These are phyloP conservation scores for Melampsora americana DNA, from an alignment of 1,284 basidiomycete genomes.

Conservation along the genomic window DNA sequence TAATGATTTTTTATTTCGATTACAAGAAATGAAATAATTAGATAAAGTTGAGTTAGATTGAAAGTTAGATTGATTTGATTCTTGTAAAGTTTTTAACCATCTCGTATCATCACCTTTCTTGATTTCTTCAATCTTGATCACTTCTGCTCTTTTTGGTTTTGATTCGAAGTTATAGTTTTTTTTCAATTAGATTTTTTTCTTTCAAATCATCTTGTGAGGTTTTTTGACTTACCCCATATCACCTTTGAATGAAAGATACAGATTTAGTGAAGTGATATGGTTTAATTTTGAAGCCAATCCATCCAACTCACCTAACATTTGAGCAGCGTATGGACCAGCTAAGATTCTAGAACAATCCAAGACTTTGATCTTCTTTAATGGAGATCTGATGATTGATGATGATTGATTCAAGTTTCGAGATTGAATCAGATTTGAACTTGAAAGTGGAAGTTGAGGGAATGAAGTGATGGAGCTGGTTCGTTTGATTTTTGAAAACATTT, in stretches of 20 bases:
- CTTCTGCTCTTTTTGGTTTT: conserved; percentile 68
- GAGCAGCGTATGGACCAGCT: conserved; percentile 74
- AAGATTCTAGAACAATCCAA: conserved; percentile 83
- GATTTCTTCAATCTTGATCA: conserved; percentile 66
- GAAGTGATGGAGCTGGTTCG: too few relatives aligned
- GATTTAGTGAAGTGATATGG: conserved; percentile 67
- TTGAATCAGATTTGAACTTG: too few relatives aligned
- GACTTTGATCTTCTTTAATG: conserved; percentile 72
- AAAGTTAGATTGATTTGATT: conserved; percentile 64
- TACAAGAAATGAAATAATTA: conserved; percentile 85
- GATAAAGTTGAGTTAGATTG: conserved; percentile 62
- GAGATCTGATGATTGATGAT: conserved; percentile 60
- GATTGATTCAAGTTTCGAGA: too few relatives aligned
- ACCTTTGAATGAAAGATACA: neutral
- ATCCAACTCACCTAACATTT: conserved; percentile 62
- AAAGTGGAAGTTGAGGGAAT: too few relatives aligned
- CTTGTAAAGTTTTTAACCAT: conserved; percentile 55
- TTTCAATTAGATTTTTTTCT: too few relatives aligned
- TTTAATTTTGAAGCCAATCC: neutral
- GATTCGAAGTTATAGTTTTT: neutral
- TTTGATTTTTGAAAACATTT: too few relatives aligned
- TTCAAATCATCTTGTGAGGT: neutral
- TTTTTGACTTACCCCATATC: conserved; percentile 36
- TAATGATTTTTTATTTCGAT: conserved; percentile 73
- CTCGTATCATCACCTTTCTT: conserved; percentile 84